These are phyloP conservation scores for Puccinellia tenuiflora DNA, from an alignment of 176 grass and related monocot genomes.

Conservation along the genomic window DNA sequence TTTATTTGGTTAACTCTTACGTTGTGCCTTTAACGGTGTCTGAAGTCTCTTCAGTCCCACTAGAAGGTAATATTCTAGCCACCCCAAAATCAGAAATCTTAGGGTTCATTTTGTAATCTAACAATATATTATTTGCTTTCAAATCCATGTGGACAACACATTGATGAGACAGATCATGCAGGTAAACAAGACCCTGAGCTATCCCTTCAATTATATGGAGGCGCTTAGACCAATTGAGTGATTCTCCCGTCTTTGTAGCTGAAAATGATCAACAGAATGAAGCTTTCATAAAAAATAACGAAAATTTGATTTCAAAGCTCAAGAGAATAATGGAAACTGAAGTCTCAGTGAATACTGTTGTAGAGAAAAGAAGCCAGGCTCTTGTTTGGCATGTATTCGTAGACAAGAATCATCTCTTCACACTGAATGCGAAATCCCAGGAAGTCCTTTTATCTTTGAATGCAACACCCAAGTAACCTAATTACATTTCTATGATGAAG, in stretches of 20 bases:
- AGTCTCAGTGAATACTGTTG: background rate
- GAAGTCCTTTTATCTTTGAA: conserved; percentile 12
- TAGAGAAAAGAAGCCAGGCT: conserved; percentile 12
- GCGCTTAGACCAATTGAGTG: conserved; percentile 1
- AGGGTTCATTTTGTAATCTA: conserved; percentile 14
- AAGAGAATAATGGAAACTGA: background rate
- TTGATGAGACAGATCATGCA: conserved; percentile 13
- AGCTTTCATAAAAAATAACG: background rate
- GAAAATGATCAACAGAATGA: background rate
- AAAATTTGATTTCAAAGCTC: background rate
- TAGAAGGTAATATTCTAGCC: conserved; percentile 10
- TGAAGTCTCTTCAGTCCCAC: background rate
- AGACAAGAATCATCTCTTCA: conserved; percentile 19
- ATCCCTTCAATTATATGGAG: conserved; percentile 19
- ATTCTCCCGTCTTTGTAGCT: background rate
- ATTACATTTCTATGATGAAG: conserved; percentile 24
- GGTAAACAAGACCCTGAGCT: conserved; percentile 21
- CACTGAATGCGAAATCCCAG: conserved; percentile 8
- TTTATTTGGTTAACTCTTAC: conserved; percentile 7
- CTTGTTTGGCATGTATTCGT: conserved; percentile 15
- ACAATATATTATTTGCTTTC: conserved; percentile 14
- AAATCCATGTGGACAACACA: conserved; percentile 25
- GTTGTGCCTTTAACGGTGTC: background rate
- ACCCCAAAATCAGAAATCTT: conserved; percentile 25
- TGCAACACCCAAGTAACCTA: conserved; percentile 19